phyloP scores from a whole-genome alignment of 805 yeast species.

The Cyberlindnera euphorbiae region DNA sequence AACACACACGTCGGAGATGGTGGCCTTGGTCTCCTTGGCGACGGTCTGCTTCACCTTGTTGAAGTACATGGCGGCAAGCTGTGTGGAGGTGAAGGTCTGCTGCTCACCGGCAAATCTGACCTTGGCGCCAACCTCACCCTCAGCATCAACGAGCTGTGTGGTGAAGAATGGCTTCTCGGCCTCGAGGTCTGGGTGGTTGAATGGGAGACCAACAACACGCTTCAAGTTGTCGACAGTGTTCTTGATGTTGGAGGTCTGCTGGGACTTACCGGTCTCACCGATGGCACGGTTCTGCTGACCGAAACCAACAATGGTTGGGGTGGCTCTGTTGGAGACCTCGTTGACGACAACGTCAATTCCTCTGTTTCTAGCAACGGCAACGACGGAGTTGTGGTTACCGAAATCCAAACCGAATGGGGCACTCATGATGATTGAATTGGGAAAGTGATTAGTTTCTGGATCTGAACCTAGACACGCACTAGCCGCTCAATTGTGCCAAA shows the following conservation, averaged over 20 bases:
- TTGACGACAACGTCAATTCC: constrained; percentile 98
- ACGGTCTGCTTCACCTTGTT: constrained; percentile 84
- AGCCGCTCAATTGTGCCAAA: too few species aligned
- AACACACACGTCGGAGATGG: constrained; percentile 81
- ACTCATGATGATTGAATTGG: too few species aligned
- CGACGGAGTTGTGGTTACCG: constrained; percentile 90
- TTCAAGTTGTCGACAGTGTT: constrained; percentile 94
- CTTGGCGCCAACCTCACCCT: constrained; percentile 78
- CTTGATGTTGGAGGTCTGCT: constrained; percentile 93
- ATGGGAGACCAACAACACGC: constrained; percentile 81
- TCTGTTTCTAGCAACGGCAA: constrained; percentile 96
- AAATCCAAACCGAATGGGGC: constrained; percentile 97
- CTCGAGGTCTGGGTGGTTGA: constrained; percentile 70
- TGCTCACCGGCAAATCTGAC: constrained; percentile 80
- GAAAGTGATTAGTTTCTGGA: too few species aligned
- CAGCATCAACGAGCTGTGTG: constrained; percentile 63
- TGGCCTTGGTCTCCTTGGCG: constrained; percentile 69
- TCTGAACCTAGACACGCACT: too few species aligned
- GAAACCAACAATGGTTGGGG: constrained; percentile 90
- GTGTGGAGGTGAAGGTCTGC: constrained; percentile 78
- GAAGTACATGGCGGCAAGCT: constrained; percentile 91
- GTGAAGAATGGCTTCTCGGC: constrained; percentile 72
- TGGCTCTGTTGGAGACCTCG: constrained; percentile 96
- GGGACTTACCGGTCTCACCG: constrained; percentile 95
- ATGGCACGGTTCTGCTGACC: constrained; percentile 84